Conservation (phyloP, 2,329 filamentous ascomycete species). For the Verticillium isaacii region DNA sequence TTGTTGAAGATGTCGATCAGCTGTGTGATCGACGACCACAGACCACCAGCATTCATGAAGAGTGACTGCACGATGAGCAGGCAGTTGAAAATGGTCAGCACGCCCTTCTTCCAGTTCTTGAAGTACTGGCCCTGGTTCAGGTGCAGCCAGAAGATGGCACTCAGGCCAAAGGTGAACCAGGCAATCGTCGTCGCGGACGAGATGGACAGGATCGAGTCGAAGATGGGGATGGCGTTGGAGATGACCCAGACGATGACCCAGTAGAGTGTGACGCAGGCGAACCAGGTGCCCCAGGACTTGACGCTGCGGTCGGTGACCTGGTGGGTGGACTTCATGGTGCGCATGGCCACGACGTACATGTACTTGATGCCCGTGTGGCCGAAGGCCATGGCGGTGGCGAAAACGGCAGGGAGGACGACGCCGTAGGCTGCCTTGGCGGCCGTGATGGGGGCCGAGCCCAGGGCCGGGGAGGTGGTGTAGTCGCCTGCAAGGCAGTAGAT, state of each 20-base stretch:
- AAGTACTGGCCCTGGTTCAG: constrained; percentile 27
- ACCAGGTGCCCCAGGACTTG: constrained; percentile 29
- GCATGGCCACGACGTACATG: constrained; percentile 27
- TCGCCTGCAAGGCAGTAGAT: constrained; percentile 27
- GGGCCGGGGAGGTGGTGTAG: constrained; percentile 25
- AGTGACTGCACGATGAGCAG: constrained; percentile 25
- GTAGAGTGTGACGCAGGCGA: constrained; percentile 25
- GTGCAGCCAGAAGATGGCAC: constrained; percentile 29
- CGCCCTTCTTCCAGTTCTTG: constrained; percentile 20
- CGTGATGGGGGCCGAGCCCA: constrained; percentile 24
- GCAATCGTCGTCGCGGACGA: constrained; percentile 29
- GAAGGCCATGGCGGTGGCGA: constrained; percentile 24
- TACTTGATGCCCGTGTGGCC: constrained; percentile 29
- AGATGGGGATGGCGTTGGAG: constrained; percentile 31
- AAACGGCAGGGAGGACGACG: constrained; percentile 22
- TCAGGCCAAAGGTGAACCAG: constrained; percentile 29
- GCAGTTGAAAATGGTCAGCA: constrained; percentile 21
- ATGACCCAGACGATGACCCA: constrained; percentile 27
- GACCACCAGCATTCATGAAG: constrained; percentile 28
- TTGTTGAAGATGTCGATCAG: constrained; percentile 24
- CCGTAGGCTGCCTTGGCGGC: constrained; percentile 28
- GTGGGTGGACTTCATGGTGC: constrained; percentile 23
- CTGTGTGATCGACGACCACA: constrained; percentile 27
- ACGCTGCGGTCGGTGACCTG: constrained; percentile 26
- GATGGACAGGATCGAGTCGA: constrained; percentile 31